These are phyloP conservation scores for Sclerotinia spermophila DNA, from an alignment of 2,329 filamentous ascomycete genomes.

Conservation along the genomic window DNA sequence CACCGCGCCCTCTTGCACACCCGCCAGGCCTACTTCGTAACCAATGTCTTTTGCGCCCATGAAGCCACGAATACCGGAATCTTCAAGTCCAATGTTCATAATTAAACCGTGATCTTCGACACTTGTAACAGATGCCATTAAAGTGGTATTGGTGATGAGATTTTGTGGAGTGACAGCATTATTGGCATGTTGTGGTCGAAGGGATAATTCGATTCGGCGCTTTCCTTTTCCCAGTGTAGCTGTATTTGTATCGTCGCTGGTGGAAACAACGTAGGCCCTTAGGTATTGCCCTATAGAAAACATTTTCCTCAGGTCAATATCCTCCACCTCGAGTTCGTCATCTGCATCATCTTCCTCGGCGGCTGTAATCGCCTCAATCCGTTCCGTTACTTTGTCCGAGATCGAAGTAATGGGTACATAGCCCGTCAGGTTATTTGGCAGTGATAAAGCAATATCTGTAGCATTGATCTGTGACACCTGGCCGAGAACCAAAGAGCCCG, in stretches of 20 bases:
- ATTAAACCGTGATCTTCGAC: constrained; percentile 95
- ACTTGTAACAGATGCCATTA: constrained; percentile 85
- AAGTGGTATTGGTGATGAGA: constrained; percentile 68
- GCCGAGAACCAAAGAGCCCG: constrained; percentile 83
- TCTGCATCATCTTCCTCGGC: constrained; percentile 56
- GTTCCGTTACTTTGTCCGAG: constrained; percentile 72
- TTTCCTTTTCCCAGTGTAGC: constrained; percentile 52
- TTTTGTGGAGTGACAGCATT: constrained; percentile 68
- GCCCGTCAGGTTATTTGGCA: constrained; percentile 90
- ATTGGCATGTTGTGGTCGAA: constrained; percentile 78
- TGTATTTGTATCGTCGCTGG: constrained; percentile 58
- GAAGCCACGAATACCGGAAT: constrained; percentile 71
- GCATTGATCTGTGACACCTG: constrained; percentile 78
- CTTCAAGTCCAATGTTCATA: constrained; percentile 81
- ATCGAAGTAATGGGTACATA: constrained; percentile 91
- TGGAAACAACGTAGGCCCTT: constrained; percentile 77
- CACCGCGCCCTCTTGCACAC: constrained; percentile 77
- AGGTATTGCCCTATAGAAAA: constrained; percentile 86
- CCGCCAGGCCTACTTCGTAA: constrained; percentile 57
- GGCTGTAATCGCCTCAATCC: constrained; percentile 66
- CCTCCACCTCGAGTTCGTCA: constrained; percentile 50
- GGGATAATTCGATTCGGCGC: constrained; percentile 80
- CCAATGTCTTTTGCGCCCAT: constrained; percentile 81
- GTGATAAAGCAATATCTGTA: constrained; percentile 72
- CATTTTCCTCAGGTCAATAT: constrained; percentile 68